Evolutionary conservation across 805 yeast species (phyloP).

Genomic region (Suhomyces tanzawaensis): DNA sequence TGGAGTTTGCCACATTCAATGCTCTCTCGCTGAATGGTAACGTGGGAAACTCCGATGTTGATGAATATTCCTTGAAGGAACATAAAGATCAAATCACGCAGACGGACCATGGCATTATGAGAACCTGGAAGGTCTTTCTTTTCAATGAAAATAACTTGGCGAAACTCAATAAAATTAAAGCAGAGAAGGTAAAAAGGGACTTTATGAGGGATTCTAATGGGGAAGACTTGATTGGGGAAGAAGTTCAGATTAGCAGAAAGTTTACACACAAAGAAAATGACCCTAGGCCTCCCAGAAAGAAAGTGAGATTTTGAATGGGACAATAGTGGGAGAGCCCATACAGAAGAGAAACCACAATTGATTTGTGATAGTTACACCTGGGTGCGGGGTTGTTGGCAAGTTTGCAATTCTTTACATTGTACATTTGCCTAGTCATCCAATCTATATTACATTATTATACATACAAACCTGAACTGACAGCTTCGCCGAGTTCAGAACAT

Average conservation of each 20-base stretch:
- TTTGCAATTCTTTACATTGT: too few species aligned
- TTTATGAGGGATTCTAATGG: not conserved
- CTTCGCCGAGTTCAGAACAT: too few species aligned
- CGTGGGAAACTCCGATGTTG: constrained; percentile 24
- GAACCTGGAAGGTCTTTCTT: constrained; percentile 28
- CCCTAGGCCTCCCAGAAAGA: constrained; percentile 6
- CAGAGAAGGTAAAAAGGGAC: constrained; percentile 18
- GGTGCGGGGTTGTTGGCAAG: too few species aligned
- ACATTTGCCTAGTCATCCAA: too few species aligned
- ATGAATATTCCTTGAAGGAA: constrained; percentile 23
- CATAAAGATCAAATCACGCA: constrained; percentile 6
- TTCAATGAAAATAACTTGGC: constrained; percentile 31
- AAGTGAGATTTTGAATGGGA: constrained; percentile 16
- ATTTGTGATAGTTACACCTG: too few species aligned
- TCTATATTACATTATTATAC: too few species aligned
- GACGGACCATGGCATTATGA: constrained; percentile 5
- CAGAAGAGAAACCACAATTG: too few species aligned
- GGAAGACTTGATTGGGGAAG: not conserved
- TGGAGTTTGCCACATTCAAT: constrained; percentile 36
- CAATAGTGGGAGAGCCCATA: too few species aligned
- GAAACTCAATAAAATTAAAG: constrained; percentile 22
- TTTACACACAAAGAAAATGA: not conserved
- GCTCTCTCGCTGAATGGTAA: constrained; percentile 17
- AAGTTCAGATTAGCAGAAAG: not conserved
- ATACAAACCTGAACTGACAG: too few species aligned